A percentile compares a stretch with the other conserved stretches of the same genome.
These are phyloP conservation scores for Mucor ambiguus DNA, from an alignment of 371 early-diverging fungal species.

Conservation along the genomic window DNA sequence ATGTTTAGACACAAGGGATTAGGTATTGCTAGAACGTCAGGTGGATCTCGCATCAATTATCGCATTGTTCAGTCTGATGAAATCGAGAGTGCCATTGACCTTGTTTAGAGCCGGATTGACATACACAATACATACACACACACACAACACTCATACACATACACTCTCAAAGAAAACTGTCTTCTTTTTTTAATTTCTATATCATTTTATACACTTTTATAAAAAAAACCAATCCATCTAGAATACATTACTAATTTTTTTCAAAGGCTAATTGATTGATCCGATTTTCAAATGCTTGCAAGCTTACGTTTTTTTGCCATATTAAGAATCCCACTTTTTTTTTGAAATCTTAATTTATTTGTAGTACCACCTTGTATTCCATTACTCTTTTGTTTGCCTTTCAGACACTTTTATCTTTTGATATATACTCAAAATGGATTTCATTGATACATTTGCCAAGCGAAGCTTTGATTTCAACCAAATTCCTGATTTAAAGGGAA, in stretches of 20 bases:
- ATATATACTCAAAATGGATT: not conserved
- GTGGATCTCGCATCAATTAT: conserved; percentile 21
- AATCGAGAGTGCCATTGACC: conserved; percentile 28
- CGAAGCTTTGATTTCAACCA: conserved; percentile 31
- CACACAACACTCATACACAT: not conserved
- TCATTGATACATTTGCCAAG: conserved; percentile 17
- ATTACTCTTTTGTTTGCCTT: not conserved
- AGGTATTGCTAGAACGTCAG: conserved; percentile 10
- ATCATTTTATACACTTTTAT: not conserved
- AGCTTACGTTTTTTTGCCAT: not conserved
- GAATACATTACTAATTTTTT: not conserved
- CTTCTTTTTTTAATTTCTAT: conserved; percentile 1
- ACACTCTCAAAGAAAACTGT: not conserved
- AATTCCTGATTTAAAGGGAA: conserved; percentile 69
- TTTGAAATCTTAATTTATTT: not conserved
- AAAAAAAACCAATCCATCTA: not conserved
- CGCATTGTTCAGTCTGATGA: conserved; percentile 25
- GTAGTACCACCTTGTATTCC: not conserved
- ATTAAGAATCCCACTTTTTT: not conserved
- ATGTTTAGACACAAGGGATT: conserved; percentile 20
- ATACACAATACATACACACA: not conserved
- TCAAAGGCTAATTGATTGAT: not conserved
- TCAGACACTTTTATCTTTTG: not conserved
- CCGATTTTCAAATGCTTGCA: not conserved
- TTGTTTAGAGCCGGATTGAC: conserved; percentile 15